Evolutionary conservation across 2,329 filamentous ascomycete species (phyloP).

Genomic region (Penicillium fuscoglaucum): DNA sequence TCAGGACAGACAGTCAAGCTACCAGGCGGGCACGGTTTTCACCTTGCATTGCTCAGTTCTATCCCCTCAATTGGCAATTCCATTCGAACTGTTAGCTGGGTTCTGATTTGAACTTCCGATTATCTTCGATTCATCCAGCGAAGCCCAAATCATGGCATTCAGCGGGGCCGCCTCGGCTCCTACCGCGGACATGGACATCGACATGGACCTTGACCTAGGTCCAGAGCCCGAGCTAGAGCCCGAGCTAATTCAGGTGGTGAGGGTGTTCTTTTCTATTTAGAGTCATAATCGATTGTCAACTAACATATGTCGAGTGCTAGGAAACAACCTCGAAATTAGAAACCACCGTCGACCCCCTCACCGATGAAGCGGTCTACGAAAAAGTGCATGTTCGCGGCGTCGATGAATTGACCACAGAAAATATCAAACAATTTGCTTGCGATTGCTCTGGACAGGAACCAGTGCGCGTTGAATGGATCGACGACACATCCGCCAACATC

Average conservation of each 20-base stretch:
- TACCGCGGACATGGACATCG: constrained; percentile 64
- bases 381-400: constrained; percentile 86
- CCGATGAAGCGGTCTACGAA: constrained; percentile 44
- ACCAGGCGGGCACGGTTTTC: constrained; percentile 10
- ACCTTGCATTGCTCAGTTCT: not conserved
- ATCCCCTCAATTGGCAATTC: not conserved
- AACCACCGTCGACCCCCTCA: constrained; percentile 28
- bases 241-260: constrained; percentile 37
- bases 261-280: constrained; percentile 12
- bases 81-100: not conserved
- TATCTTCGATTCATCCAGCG: not conserved
- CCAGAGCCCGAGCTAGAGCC: constrained; percentile 44
- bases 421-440: constrained; percentile 73
- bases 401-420: constrained; percentile 74
- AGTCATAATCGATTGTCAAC: not conserved
- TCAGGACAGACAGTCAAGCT: constrained; percentile 8
- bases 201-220: constrained; percentile 66
- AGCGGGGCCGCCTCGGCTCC: constrained; percentile 10
- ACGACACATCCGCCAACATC: constrained; percentile 87
- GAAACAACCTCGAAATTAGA: constrained; percentile 26
- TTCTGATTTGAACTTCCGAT: not conserved
- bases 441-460: constrained; percentile 64
- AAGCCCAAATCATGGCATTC: constrained; percentile 9
- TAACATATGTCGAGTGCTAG: constrained; percentile 19
- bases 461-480: constrained; percentile 83